phyloP scores from a whole-genome alignment of 2,329 filamentous ascomycete species.

The Pseudogymnoascus sp. region DNA sequence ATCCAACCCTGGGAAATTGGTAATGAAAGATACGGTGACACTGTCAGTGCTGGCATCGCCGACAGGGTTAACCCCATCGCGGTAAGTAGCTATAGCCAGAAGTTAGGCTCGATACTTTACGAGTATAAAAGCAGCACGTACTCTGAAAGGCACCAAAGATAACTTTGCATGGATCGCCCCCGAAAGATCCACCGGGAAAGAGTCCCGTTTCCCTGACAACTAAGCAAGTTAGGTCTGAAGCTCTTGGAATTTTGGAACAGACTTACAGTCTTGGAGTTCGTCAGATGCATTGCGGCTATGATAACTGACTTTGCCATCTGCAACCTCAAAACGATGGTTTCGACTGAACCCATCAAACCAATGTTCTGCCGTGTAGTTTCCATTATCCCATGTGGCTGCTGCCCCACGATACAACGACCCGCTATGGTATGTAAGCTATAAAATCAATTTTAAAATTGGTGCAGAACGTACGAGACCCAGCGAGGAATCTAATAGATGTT shows the following conservation, averaged over 20 bases:
- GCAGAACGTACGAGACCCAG: background rate
- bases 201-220: conserved; percentile 48
- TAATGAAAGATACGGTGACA: background rate
- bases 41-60: background rate
- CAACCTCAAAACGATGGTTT: conserved; percentile 65
- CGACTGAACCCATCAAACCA: conserved; percentile 77
- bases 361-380: conserved; percentile 36
- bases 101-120: background rate
- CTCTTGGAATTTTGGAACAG: conserved; percentile 40
- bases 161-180: conserved; percentile 65
- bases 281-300: conserved; percentile 43
- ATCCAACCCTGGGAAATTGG: background rate
- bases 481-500: background rate
- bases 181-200: conserved; percentile 61
- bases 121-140: conserved; percentile 36
- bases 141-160: conserved; percentile 66
- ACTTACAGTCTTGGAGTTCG: conserved; percentile 67
- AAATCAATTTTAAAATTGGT: background rate
- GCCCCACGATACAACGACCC: background rate
- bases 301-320: conserved; percentile 32
- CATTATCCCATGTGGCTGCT: conserved; percentile 1
- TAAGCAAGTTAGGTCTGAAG: conserved; percentile 47
- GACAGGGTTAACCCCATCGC: background rate
- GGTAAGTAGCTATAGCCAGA: background rate
- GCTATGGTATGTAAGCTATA: background rate